A percentile compares a stretch with the other conserved stretches of the same genome.
Evolutionary conservation across 192 early-diverging fungal species (phyloP).

Genomic region (Powellomyces hirtus): DNA sequence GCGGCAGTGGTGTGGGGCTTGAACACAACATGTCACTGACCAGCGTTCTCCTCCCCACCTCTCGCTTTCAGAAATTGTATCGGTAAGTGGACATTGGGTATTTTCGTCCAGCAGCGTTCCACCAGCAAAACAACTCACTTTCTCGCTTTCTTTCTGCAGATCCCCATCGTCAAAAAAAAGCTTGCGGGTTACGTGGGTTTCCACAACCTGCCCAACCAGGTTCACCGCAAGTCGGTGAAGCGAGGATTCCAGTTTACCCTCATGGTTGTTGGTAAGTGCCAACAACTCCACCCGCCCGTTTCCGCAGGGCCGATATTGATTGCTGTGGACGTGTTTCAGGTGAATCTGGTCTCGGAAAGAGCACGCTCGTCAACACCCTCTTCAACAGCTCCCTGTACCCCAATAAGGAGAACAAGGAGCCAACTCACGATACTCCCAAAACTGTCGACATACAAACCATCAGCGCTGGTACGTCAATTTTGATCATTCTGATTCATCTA

Average conservation of each 20-base stretch:
- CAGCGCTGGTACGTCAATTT: constrained; percentile 42
- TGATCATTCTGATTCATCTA: no score
- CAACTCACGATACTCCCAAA: constrained; percentile 64
- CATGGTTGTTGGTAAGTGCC: constrained; percentile 56
- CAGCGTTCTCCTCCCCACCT: no score
- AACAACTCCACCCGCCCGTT: neutral
- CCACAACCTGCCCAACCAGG: constrained; percentile 58
- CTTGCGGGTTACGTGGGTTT: constrained; percentile 54
- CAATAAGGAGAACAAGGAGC: constrained; percentile 70
- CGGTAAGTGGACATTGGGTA: no score
- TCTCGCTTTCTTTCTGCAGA: constrained; percentile 14
- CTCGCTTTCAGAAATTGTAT: no score
- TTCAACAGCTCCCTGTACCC: constrained; percentile 80
- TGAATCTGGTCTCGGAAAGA: constrained; percentile 64
- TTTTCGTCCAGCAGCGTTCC: no score
- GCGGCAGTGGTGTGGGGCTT: no score
- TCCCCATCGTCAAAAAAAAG: constrained; percentile 57
- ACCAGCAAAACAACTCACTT: no score
- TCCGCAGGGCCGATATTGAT: neutral
- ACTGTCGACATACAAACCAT: constrained; percentile 62
- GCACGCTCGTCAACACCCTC: constrained; percentile 63
- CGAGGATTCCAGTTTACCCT: constrained; percentile 88
- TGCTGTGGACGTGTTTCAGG: constrained; percentile 19
- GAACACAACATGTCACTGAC: no score
- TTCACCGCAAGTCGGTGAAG: constrained; percentile 90